These are phyloP conservation scores for Leavenworthia alabamica DNA, from an alignment of 345 rosid species.

Conservation along the genomic window DNA sequence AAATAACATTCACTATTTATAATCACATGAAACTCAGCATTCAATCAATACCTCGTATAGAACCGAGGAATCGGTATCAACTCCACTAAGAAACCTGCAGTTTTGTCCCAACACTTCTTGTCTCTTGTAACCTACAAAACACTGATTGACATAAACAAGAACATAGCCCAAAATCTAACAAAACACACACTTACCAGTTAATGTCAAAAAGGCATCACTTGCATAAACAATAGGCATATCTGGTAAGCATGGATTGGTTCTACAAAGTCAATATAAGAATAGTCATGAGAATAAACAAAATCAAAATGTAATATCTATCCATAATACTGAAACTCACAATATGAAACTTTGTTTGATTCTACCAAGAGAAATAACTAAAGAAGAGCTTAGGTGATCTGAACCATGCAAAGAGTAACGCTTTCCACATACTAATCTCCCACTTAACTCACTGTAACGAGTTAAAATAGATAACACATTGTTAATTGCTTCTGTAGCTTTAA, in stretches of 20 bases:
- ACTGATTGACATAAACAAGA: background rate
- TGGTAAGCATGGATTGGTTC: constrained; percentile 65
- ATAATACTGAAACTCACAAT: constrained; percentile 93
- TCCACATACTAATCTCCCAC: constrained; percentile 60
- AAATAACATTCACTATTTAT: background rate
- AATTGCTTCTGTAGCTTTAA: constrained; percentile 48
- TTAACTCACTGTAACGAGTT: constrained; percentile 48
- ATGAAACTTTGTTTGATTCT: constrained; percentile 99
- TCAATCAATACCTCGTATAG: constrained; percentile 43
- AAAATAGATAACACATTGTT: constrained; percentile 55
- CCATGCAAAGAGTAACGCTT: constrained; percentile 45
- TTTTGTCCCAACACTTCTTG: constrained; percentile 80
- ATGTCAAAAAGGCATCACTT: constrained; percentile 80
- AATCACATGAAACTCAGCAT: background rate
- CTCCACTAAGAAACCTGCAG: constrained; percentile 62
- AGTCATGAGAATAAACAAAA: constrained; percentile 8
- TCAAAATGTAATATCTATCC: background rate
- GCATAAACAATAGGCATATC: constrained; percentile 85
- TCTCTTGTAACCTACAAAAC: constrained; percentile 62
- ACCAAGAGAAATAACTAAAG: constrained; percentile 85
- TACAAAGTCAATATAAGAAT: constrained; percentile 33
- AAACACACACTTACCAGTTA: constrained; percentile 56
- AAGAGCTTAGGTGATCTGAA: constrained; percentile 47
- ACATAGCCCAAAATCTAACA: background rate
- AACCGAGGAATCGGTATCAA: constrained; percentile 57